Evolutionary conservation across 306 rosid species (phyloP), one percentile per base, ranked within the genome.

Genomic region (Rosa lucieae): DNA sequence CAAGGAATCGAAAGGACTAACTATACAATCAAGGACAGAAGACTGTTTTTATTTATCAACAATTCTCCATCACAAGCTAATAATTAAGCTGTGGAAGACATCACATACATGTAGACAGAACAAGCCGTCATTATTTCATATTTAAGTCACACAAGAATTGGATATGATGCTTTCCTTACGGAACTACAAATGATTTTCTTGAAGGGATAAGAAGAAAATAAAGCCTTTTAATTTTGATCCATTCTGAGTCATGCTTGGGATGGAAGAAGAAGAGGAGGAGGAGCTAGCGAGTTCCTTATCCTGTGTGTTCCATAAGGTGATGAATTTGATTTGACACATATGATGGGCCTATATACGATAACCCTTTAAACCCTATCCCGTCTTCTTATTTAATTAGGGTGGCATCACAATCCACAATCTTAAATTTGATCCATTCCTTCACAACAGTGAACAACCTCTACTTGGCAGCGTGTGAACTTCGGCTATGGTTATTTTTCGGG

Each of bases 141-240:
- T 39, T 15, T 26, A 37, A 39, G 7, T 66, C 40, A 67, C 72
- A 18, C 26, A 6, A 67, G 40, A 66, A 13, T 40, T 6, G 8
- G 18, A 63, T 63, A 63, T 13, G 68, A 29, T 63, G 6, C 49
- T 65, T 35, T 65, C 70, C 2, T 35, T 35, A 32, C 70, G 74
- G 62, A 78, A 70, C 63, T 12, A 40, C 21, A 10, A 56, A 56
- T 75, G 32, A 32, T 12, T 18, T 67, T 56, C 18, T 35, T 56
- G 10, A 68, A 43, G 32, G 72, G 84, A 81, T 75, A 56, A 81
- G 66, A 56, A 67, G 40, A 10, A 73, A 73, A 23, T 3, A 51
- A 65, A 51, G 35, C 23, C 63, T n/a, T 72, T 26, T 39, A 67
- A 40, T 67, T 67, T 67, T 39, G 71, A 5, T 61, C 32, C 82